Percentiles rank a stretch among this genome's conserved stretches.
These are phyloP conservation scores for Arthrobotrys conoides DNA, from an alignment of 2,329 filamentous ascomycete genomes.

Conservation along the genomic window DNA sequence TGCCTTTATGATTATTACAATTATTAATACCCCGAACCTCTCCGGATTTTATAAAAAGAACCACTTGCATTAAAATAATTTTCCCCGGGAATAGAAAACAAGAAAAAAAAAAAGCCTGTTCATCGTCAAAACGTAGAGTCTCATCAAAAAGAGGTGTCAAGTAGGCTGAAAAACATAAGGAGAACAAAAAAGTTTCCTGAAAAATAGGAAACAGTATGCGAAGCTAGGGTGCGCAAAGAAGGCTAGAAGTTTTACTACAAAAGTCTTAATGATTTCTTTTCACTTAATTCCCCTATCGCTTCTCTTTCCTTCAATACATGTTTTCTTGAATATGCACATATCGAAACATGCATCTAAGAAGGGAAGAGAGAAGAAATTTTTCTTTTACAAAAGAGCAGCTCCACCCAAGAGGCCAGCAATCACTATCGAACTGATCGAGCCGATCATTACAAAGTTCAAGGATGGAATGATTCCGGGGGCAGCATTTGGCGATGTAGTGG, in stretches of 20 bases:
- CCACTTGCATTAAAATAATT: neutral
- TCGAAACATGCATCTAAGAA: conserved; percentile 13
- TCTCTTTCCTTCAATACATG: neutral
- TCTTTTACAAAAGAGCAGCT: conserved; percentile 55
- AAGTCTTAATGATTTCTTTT: conserved; percentile 12
- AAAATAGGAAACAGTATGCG: conserved; percentile 10
- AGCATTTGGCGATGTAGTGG: conserved; percentile 37
- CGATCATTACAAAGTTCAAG: conserved; percentile 44
- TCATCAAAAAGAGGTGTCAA: neutral
- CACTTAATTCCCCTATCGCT: conserved; percentile 4
- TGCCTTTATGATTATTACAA: neutral
- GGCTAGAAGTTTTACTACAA: conserved; percentile 15
- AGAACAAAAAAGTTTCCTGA: neutral
- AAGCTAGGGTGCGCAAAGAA: neutral
- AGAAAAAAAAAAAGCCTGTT: neutral
- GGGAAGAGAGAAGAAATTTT: neutral
- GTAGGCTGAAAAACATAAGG: conserved; percentile 4
- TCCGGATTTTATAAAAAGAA: neutral
- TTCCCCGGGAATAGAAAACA: neutral
- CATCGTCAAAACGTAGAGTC: conserved; percentile 17
- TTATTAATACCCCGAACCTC: neutral
- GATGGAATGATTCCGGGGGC: conserved; percentile 34
- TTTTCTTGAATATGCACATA: conserved; percentile 1
- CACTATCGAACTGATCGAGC: conserved; percentile 46
- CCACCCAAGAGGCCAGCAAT: conserved; percentile 51